Evolutionary conservation across 208 protist species (phyloP).

Genomic region (Acanthamoeba lenticulata): DNA sequence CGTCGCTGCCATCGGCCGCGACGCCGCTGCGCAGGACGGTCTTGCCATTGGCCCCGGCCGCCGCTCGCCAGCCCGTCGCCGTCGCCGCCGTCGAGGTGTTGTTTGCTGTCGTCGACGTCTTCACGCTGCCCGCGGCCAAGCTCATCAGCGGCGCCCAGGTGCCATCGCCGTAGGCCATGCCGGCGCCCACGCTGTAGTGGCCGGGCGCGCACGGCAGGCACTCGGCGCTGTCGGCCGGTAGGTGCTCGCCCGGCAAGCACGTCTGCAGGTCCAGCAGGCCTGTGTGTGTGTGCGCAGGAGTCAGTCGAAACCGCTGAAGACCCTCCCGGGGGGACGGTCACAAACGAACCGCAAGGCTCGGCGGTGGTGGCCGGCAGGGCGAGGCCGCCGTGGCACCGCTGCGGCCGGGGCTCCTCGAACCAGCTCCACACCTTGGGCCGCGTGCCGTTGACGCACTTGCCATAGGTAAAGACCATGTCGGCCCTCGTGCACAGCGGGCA

Average conservation of each 20-base stretch:
- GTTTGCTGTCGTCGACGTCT: too few species aligned
- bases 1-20: too few species aligned
- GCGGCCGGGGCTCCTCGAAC: slow-evolving; percentile 14
- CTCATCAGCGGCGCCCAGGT: too few species aligned
- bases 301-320: too few species aligned
- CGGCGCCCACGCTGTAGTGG: slow-evolving; percentile 35
- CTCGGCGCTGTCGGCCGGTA: background rate
- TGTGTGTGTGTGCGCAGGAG: too few species aligned
- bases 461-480: slow-evolving; percentile 62
- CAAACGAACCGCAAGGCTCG: background rate
- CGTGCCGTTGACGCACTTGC: slow-evolving; percentile 51
- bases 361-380: background rate
- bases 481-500: slow-evolving; percentile 25
- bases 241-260: background rate
- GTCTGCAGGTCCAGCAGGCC: slow-evolving; percentile 50
- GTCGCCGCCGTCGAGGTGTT: too few species aligned
- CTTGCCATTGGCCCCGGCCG: background rate
- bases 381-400: slow-evolving; percentile 43
- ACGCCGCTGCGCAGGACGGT: background rate
- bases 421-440: slow-evolving; percentile 54
- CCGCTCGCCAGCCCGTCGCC: too few species aligned
- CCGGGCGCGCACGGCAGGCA: slow-evolving; percentile 17
- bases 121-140: too few species aligned
- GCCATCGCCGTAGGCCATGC: background rate
- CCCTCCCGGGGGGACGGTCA: too few species aligned